These are phyloP conservation scores for Simplicillium sp. DNA, from an alignment of 2,329 filamentous ascomycete species.

Conservation along the genomic window DNA sequence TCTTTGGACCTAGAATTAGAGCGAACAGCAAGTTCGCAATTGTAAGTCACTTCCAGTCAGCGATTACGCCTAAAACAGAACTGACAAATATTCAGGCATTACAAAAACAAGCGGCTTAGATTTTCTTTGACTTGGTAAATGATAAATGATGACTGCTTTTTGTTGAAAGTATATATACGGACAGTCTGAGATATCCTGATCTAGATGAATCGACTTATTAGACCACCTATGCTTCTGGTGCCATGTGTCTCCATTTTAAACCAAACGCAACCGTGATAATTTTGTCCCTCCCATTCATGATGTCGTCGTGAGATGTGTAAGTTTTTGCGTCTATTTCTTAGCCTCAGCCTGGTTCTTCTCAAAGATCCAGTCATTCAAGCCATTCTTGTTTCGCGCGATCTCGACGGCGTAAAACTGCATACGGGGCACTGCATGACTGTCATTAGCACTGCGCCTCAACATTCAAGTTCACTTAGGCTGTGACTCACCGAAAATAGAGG, in stretches of 20 bases:
- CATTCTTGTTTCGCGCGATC: slow-evolving; percentile 65
- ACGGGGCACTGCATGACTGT: slow-evolving; percentile 32
- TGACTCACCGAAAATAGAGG: slow-evolving; percentile 77
- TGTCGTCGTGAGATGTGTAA: not conserved
- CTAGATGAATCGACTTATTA: too few relatives aligned
- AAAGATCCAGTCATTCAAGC: slow-evolving; percentile 95
- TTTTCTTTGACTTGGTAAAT: too few relatives aligned
- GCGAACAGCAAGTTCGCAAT: slow-evolving; percentile 67
- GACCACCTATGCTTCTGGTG: too few relatives aligned
- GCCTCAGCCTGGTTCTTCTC: slow-evolving; percentile 63
- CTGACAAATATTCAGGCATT: too few relatives aligned
- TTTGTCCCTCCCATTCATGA: too few relatives aligned
- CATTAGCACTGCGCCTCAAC: not conserved
- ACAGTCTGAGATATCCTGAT: too few relatives aligned
- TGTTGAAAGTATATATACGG: too few relatives aligned
- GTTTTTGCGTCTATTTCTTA: not conserved
- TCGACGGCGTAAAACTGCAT: slow-evolving; percentile 49
- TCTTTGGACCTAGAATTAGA: slow-evolving; percentile 70
- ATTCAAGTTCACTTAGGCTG: slow-evolving; percentile 6
- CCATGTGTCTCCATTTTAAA: too few relatives aligned
- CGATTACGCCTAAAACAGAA: not conserved
- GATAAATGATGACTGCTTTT: too few relatives aligned
- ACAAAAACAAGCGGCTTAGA: too few relatives aligned
- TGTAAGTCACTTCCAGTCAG: slow-evolving; percentile 26
- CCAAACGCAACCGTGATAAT: too few relatives aligned